Evolutionary conservation across 164 flowering plant species (phyloP), one percentile per base, ranked within the genome.

Genomic region (Litsea cubeba): DNA sequence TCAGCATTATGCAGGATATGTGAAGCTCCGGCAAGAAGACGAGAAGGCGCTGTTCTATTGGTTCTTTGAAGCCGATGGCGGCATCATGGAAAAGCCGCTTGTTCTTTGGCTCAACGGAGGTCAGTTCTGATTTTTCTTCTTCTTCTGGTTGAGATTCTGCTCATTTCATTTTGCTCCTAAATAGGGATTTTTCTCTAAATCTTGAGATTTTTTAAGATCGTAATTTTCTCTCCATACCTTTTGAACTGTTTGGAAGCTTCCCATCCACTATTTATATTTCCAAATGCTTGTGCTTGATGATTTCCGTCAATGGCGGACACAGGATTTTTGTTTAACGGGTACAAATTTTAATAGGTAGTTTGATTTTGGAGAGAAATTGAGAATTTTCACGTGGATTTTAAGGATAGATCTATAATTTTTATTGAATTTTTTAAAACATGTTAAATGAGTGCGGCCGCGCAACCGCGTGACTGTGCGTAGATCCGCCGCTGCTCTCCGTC

Each of bases 91-190:
- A 7, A 85, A 79, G 71, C 91, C 91, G 51, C 79, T 88, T 5
- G 83, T 86, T 2, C 86, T 88, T n/a, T 88, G 89, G 91, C 88
- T 88, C 75, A 88, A 87, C 69, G 92, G 92, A 85, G 92, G 92
- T 88, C 15, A 22, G 46, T 79, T 17, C 24, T 24, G 71, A 62
- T 72, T 62, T 49, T 35, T 23, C 18, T 73, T n/a, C 49, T 24
- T 28, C 15, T 67, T 3, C 0, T 2, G 12, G 46, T 8, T 7
- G 11, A 40, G 46, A 40, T 64, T 64, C 24, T 28, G 1, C 12
- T 6, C 26, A 23, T 64, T 12, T 63, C 17, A 22, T 14, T 12
- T 10, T 10, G 67, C 24, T 25, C 67, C 5, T 64, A 28, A 64
- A 10, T 12, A 2, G 3, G 3, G 14, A 23, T 64, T 28, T 28